phyloP scores from a whole-genome alignment of 2,329 filamentous ascomycete genomes.

The Stemphylium beticola region DNA sequence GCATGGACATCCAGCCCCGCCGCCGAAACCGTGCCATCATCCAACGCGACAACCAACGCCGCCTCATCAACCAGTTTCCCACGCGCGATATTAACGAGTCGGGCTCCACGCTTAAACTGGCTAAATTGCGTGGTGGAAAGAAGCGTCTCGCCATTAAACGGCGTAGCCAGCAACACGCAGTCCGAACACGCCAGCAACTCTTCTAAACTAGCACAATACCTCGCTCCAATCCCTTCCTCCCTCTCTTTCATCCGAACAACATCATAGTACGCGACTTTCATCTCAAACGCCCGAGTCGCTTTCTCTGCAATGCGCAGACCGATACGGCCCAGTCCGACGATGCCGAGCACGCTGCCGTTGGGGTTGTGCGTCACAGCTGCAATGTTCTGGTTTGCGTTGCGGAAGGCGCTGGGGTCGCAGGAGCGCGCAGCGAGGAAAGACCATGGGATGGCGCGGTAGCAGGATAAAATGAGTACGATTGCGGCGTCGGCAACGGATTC shows the following conservation, averaged over 20 bases:
- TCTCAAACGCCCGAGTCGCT: slow-evolving; percentile 65
- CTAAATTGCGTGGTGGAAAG: slow-evolving; percentile 58
- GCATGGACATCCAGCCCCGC: slow-evolving; percentile 70
- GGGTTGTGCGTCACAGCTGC: slow-evolving; percentile 69
- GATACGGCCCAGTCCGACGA: slow-evolving; percentile 71
- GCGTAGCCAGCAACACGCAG: slow-evolving; percentile 68
- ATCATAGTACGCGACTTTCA: slow-evolving; percentile 71
- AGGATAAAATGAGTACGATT: slow-evolving; percentile 70
- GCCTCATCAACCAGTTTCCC: slow-evolving; percentile 70
- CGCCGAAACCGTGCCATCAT: slow-evolving; percentile 56
- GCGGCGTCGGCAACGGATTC: slow-evolving; percentile 77
- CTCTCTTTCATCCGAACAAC: slow-evolving; percentile 57
- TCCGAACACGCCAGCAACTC: slow-evolving; percentile 61
- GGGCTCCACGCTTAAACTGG: slow-evolving; percentile 60
- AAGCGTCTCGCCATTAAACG: slow-evolving; percentile 58
- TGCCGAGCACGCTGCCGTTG: slow-evolving; percentile 64
- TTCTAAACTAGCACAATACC: slow-evolving; percentile 59
- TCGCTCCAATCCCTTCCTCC: slow-evolving; percentile 59
- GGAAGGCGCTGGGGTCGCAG: slow-evolving; percentile 56
- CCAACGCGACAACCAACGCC: slow-evolving; percentile 65
- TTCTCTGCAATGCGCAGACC: slow-evolving; percentile 62
- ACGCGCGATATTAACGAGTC: slow-evolving; percentile 71
- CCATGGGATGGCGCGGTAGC: slow-evolving; percentile 72
- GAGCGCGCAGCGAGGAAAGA: slow-evolving; percentile 63
- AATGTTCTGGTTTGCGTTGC: slow-evolving; percentile 65